These are phyloP conservation scores for Agrostemma githago DNA, from an alignment of 148 eudicot genomes.

Conservation along the genomic window DNA sequence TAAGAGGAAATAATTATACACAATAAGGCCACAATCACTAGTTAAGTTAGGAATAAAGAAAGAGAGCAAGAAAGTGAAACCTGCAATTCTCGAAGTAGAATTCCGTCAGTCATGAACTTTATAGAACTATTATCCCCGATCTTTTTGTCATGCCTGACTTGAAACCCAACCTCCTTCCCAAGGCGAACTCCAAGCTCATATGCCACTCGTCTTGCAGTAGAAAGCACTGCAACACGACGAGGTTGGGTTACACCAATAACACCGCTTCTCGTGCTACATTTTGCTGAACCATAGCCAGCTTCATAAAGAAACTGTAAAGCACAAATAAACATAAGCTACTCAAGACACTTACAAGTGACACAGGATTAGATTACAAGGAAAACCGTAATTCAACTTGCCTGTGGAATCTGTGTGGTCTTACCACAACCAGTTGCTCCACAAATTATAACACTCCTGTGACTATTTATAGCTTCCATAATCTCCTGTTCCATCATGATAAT, in stretches of 20 bases:
- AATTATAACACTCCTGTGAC: constrained; percentile 56
- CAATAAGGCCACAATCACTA: neutral
- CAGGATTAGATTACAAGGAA: neutral
- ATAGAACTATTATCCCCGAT: constrained; percentile 69
- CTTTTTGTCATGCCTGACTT: constrained; percentile 81
- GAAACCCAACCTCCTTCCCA: constrained; percentile 93
- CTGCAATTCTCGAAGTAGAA: constrained; percentile 93
- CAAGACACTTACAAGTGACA: neutral
- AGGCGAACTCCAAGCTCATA: constrained; percentile 73
- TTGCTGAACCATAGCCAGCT: constrained; percentile 81
- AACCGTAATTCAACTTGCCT: constrained; percentile 38
- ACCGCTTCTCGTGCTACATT: constrained; percentile 47
- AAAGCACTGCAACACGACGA: constrained; percentile 90
- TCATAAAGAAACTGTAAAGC: constrained; percentile 77
- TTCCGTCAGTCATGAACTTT: constrained; percentile 99
- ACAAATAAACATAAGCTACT: constrained; percentile 15
- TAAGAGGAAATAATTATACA: constrained; percentile 3
- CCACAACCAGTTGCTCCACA: constrained; percentile 97
- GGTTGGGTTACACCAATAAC: constrained; percentile 96
- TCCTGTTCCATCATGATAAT: constrained; percentile 96
- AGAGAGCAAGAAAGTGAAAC: constrained; percentile 27
- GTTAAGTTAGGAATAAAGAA: constrained; percentile 5
- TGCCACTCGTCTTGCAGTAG: constrained; percentile 93
- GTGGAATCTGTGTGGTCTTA: constrained; percentile 97
- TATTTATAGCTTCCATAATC: constrained; percentile 92